Evolutionary conservation across 164 flowering plant genomes (phyloP).

Genomic region (Chimonanthus salicifolius): DNA sequence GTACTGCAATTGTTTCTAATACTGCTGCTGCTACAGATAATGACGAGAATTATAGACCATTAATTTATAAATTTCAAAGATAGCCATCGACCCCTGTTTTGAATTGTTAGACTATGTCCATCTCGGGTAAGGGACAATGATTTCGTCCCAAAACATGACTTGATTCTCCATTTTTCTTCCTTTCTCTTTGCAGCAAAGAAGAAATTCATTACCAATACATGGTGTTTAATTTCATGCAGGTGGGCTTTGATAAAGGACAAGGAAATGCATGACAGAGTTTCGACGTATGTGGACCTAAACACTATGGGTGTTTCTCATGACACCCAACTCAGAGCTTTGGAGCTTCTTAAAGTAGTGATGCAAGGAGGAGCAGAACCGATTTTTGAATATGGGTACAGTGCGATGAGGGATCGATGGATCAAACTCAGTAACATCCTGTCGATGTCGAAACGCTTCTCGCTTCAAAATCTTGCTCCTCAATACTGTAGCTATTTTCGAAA

Average conservation of each 20-base stretch:
- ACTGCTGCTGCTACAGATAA: too few relatives aligned
- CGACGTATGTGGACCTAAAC: conserved; percentile 14
- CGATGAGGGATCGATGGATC: conserved; percentile 50
- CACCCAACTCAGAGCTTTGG: conserved; percentile 51
- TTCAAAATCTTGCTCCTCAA: conserved; percentile 38
- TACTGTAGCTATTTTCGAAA: conserved; percentile 44
- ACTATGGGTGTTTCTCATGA: conserved; percentile 53
- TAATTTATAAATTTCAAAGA: too few relatives aligned
- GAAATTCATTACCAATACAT: background rate
- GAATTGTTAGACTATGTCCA: background rate
- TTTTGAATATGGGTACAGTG: conserved; percentile 38
- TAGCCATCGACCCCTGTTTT: background rate
- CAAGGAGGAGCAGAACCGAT: conserved; percentile 29
- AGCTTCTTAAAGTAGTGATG: conserved; percentile 40
- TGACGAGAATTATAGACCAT: too few relatives aligned
- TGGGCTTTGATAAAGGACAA: conserved; percentile 78
- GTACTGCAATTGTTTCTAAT: too few relatives aligned
- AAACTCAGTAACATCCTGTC: conserved; percentile 30
- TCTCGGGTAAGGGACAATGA: too few relatives aligned
- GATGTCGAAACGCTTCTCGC: conserved; percentile 33
- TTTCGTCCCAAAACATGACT: too few relatives aligned
- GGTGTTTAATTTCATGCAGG: conserved; percentile 21
- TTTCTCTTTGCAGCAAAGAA: background rate
- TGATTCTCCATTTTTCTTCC: too few relatives aligned
- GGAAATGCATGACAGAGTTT: conserved; percentile 39